Evolutionary conservation across 2,329 filamentous ascomycete genomes (phyloP).

Genomic region (Parastagonospora avenae): DNA sequence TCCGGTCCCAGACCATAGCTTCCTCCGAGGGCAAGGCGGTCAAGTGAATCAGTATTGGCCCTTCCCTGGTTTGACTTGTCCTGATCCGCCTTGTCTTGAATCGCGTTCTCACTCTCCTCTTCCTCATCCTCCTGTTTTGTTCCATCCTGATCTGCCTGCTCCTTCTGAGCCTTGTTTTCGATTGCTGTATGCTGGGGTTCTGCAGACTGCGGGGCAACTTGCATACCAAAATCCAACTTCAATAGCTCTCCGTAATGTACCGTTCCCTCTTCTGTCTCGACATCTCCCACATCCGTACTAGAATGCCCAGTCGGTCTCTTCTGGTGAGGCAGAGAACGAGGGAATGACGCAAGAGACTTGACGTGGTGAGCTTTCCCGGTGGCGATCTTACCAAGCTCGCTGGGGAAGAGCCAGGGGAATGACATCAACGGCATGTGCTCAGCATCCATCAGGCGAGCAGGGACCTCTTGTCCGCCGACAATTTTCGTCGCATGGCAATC

Average conservation of each 20-base stretch:
- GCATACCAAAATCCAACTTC: conserved; percentile 29
- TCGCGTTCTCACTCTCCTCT: not conserved
- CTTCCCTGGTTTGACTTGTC: too few species aligned
- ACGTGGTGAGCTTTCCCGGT: conserved; percentile 35
- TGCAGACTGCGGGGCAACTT: too few species aligned
- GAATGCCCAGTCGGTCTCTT: conserved; percentile 5
- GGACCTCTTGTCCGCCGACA: conserved; percentile 47
- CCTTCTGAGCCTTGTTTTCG: not conserved
- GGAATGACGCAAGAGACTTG: not conserved
- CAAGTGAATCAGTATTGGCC: too few species aligned
- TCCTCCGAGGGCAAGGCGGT: too few species aligned
- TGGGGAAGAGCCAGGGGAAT: conserved; percentile 89
- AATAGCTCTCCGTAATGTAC: conserved; percentile 44
- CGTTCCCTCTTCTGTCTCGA: conserved; percentile 42
- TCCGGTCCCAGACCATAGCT: too few species aligned
- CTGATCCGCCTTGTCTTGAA: too few species aligned
- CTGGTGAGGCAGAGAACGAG: not conserved
- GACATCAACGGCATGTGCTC: conserved; percentile 81
- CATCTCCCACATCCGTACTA: conserved; percentile 10
- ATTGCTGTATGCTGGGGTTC: not conserved
- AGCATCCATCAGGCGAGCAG: conserved; percentile 46
- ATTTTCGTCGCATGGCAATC: conserved; percentile 53
- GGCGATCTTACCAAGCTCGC: conserved; percentile 73
- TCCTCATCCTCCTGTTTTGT: not conserved
- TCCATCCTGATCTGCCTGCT: not conserved